Conservation (phyloP, 805 yeast species). For the Schizosaccharomyces cryophilus region DNA sequence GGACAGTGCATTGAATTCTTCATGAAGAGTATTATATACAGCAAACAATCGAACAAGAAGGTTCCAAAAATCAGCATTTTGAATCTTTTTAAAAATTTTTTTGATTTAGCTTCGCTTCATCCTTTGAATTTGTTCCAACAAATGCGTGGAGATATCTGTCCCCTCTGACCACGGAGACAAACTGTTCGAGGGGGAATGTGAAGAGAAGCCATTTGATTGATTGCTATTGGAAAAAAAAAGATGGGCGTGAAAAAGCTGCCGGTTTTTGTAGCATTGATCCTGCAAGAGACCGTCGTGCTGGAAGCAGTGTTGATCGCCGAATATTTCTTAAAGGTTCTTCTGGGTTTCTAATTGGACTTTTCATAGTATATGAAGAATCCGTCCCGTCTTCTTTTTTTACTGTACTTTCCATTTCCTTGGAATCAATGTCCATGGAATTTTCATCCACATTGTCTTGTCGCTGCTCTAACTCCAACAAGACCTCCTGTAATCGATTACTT, state of each 20-base stretch:
- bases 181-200: neutral
- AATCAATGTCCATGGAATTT: neutral
- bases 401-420: neutral
- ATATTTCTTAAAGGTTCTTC: no score
- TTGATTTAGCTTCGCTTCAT: neutral
- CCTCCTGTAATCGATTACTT: neutral
- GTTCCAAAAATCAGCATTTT: no score
- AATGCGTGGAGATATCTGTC: neutral
- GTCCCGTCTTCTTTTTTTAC: neutral
- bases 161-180: neutral
- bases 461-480: neutral
- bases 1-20: no score
- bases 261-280: neutral
- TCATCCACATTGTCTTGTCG: neutral
- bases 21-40: no score
- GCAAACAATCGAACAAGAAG: no score
- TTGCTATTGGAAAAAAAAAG: neutral
- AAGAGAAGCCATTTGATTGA: no score
- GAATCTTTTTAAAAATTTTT: no score
- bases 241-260: neutral
- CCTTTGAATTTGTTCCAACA: neutral
- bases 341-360: neutral
- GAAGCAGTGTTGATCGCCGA: no score
- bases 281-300: neutral
- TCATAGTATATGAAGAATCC: neutral